Evolutionary conservation across 495 filamentous ascomycete genomes (phyloP).

Genomic region (Penicillium soppii): DNA sequence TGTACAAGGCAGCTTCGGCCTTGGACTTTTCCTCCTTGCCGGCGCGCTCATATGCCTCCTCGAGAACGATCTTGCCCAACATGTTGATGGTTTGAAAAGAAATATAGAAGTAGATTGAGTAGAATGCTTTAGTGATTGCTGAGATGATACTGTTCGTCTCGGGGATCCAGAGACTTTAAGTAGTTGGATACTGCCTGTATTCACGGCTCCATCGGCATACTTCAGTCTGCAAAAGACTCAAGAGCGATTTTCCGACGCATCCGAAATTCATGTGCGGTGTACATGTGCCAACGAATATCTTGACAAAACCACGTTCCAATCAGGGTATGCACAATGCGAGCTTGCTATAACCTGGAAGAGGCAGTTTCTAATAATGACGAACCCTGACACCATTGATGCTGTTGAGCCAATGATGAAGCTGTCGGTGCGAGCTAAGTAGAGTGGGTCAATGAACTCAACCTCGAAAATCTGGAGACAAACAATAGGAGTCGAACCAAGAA

Average conservation of each 20-base stretch:
- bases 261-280: background rate
- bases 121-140: background rate
- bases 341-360: background rate
- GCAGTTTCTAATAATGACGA: background rate
- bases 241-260: background rate
- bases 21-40: constrained; percentile 18
- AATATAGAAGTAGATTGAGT: background rate
- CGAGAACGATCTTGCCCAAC: constrained; percentile 36
- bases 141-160: background rate
- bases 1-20: constrained; percentile 24
- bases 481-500: background rate
- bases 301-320: background rate
- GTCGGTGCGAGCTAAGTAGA: background rate
- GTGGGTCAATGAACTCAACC: background rate
- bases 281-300: background rate
- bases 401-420: background rate
- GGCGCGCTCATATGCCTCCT: constrained; percentile 35
- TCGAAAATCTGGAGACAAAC: background rate
- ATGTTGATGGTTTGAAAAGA: constrained; percentile 17
- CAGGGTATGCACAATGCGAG: background rate
- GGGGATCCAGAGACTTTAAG: background rate
- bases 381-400: background rate
- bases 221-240: background rate
- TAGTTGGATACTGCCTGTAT: background rate
- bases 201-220: background rate